A percentile compares a stretch with the other conserved stretches of the same genome.
These are phyloP conservation scores for Tricholoma saponaceum DNA, from an alignment of 768 basidiomycete genomes.

Conservation along the genomic window DNA sequence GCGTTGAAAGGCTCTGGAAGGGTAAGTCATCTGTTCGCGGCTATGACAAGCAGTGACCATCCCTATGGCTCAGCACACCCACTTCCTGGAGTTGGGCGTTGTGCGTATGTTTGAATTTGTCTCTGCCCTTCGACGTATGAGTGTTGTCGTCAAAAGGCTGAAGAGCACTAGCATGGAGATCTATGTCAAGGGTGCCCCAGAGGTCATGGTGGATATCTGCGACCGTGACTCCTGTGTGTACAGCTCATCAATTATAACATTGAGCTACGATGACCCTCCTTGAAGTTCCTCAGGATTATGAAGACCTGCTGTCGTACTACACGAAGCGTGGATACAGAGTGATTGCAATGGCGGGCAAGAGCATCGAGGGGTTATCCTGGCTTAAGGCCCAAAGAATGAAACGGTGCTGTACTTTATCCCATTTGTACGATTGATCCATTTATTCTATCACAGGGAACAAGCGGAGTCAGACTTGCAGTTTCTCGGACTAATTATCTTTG, in stretches of 20 bases:
- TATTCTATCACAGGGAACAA: constrained; percentile 63
- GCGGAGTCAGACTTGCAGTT: constrained; percentile 89
- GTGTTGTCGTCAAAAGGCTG: constrained; percentile 93
- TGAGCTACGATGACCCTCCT: constrained; percentile 2
- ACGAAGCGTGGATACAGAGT: constrained; percentile 96
- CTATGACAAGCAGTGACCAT: constrained; percentile 1
- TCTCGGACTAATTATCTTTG: constrained; percentile 94
- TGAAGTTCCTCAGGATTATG: constrained; percentile 92
- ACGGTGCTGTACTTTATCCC: constrained; percentile 45
- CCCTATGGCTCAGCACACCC: constrained; percentile 64
- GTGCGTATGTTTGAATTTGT: constrained; percentile 97
- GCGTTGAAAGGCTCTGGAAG: constrained; percentile 80
- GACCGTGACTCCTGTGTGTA: constrained; percentile 84
- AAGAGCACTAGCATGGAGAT: constrained; percentile 96
- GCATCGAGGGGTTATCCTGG: constrained; percentile 91
- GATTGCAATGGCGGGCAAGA: constrained; percentile 97
- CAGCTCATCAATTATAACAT: background rate
- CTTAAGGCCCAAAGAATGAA: constrained; percentile 96
- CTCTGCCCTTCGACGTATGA: constrained; percentile 91
- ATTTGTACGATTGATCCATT: background rate
- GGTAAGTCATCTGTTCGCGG: constrained; percentile 36
- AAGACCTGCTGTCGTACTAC: constrained; percentile 94
- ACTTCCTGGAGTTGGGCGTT: constrained; percentile 96
- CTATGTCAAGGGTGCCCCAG: constrained; percentile 99
- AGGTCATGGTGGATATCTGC: constrained; percentile 96